Evolutionary conservation across 2,329 filamentous ascomycete genomes (phyloP), one percentile per base, ranked within the genome.

Genomic region (Pseudogymnoascus sp.): DNA sequence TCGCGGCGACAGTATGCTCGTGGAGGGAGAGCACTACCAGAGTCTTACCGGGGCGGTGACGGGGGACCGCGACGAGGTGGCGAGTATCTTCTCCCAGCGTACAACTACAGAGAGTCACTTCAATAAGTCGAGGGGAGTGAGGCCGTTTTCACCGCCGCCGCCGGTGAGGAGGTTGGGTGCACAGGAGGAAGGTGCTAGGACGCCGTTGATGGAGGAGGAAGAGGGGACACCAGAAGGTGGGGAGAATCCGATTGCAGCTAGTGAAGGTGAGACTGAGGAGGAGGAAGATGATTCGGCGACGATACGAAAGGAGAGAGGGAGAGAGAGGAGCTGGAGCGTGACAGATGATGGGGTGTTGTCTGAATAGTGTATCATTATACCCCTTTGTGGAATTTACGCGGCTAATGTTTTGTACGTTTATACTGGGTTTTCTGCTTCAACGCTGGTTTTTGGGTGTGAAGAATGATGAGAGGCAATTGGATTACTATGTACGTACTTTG

Each of bases 61-160:
- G 15, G 69, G 64, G 28, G 68, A 66, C 9, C 73, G 68, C 21
- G 71, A 71, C 59, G 69, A 72, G 53, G 71, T 73, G 0, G 80
- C 82, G 50, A 83, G 81, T 71, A 78, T 84, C 57, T 81, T 83
- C 68, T 82, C 81, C 10, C 82, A 84, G 61, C 64, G 68, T 11
- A 68, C 68, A 15, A 68, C 61, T 2, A 31, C 35, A 19, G 65
- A 64, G 23, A 67, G 69, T 0, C 67, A 71, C 57, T 77, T 82
- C 67, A 83, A 82, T 72, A 77, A 79, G 60, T 77, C 81, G 13
- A 76, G 84, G 15, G 81, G 80, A 15, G 79, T 82, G 17, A 73
- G 85, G 33, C 84, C 84, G 0, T 87, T 87, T 68, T 85, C 83
- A 15, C 85, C 85, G 2, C 82, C 83, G 69, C 84, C 76, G 47